Evolutionary conservation across 2,329 filamentous ascomycete species (phyloP).

Genomic region (Botryotinia convoluta): DNA sequence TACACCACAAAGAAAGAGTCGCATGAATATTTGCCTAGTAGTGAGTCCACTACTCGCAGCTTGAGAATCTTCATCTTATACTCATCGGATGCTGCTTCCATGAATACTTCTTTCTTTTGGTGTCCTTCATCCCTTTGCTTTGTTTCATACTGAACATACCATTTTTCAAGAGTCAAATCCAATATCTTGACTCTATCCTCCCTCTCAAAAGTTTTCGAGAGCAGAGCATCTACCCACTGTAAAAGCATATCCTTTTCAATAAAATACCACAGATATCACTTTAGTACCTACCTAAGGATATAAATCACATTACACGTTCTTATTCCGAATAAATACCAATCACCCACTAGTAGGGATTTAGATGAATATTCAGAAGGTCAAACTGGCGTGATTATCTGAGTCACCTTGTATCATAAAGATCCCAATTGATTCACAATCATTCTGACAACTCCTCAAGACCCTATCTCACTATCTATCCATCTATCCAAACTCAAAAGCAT

Average conservation of each 20-base stretch:
- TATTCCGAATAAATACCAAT: not conserved
- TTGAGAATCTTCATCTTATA: not conserved
- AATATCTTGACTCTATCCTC: not conserved
- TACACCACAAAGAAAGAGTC: not conserved
- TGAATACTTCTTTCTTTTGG: not conserved
- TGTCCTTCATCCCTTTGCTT: not conserved
- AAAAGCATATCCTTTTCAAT: not conserved
- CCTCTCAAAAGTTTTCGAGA: not conserved
- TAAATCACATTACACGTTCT: not conserved
- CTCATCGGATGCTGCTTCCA: not conserved
- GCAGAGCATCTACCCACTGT: not conserved
- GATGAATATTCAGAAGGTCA: not conserved
- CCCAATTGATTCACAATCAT: not conserved
- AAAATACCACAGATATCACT: not conserved
- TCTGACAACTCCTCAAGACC: not conserved
- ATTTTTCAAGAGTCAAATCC: not conserved
- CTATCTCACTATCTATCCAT: not conserved
- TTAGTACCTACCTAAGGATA: fast-evolving
- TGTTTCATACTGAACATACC: not conserved
- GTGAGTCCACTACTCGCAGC: not conserved
- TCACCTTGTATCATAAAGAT: not conserved
- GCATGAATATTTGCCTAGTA: not conserved
- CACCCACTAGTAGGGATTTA: not conserved
- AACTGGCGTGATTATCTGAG: not conserved
- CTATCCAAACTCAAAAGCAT: not conserved